Conservation (phyloP, 768 basidiomycete genomes). For the Pulveroboletus sp. region DNA sequence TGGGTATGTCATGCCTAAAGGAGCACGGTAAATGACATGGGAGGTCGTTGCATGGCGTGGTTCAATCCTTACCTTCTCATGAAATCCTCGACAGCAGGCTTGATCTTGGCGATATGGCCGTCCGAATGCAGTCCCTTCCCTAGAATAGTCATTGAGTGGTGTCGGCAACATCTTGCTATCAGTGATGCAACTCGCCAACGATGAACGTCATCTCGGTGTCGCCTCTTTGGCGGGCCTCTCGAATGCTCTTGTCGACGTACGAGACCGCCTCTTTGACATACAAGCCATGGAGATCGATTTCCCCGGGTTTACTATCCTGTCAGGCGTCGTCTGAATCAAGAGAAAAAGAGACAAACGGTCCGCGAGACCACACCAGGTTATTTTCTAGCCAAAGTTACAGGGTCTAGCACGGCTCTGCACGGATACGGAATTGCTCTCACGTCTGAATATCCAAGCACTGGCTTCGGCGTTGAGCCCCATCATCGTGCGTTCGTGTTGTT, state of each 20-base stretch:
- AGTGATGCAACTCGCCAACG: constrained; percentile 56
- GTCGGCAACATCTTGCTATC: neutral
- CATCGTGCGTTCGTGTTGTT: constrained; percentile 74
- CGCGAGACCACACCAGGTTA: constrained; percentile 49
- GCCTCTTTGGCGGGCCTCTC: constrained; percentile 59
- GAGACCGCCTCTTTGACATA: constrained; percentile 91
- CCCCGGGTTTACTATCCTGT: constrained; percentile 63
- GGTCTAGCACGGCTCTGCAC: neutral
- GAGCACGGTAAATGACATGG: neutral
- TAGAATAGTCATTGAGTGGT: constrained; percentile 20
- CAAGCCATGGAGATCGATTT: constrained; percentile 86
- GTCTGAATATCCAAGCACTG: constrained; percentile 76
- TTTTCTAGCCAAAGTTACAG: constrained; percentile 47
- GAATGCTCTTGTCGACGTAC: constrained; percentile 64
- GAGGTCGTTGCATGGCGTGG: neutral
- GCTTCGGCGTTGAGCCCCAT: constrained; percentile 76
- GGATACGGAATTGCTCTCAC: constrained; percentile 36
- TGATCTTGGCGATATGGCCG: constrained; percentile 76
- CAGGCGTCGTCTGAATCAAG: neutral
- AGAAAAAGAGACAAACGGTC: neutral
- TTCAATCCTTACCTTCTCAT: constrained; percentile 61
- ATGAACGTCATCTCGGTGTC: constrained; percentile 70
- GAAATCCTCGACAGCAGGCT: constrained; percentile 85
- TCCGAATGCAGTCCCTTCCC: constrained; percentile 86
- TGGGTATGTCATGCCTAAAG: constrained; percentile 63